Evolutionary conservation across 495 filamentous ascomycete species (phyloP).

Genomic region (Aspergillus kassunensis): DNA sequence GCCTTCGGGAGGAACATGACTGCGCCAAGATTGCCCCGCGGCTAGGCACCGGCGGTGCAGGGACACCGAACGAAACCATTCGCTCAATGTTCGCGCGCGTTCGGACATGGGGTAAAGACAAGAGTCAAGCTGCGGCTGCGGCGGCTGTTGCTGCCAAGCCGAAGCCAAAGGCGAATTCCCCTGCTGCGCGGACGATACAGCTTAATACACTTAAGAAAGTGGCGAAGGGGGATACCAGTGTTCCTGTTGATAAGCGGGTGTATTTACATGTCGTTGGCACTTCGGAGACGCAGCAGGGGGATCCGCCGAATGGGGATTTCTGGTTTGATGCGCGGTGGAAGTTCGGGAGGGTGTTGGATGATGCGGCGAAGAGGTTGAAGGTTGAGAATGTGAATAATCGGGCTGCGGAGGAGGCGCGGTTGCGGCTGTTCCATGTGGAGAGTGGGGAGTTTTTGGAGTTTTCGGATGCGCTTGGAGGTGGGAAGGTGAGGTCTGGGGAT

Average conservation of each 20-base stretch:
- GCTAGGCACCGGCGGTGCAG: slow-evolving; percentile 32
- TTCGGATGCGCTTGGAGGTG: slow-evolving; percentile 66
- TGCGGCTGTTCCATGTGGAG: slow-evolving; percentile 90
- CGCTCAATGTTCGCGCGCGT: slow-evolving; percentile 60
- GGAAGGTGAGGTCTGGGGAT: slow-evolving; percentile 69
- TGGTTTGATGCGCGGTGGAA: slow-evolving; percentile 85
- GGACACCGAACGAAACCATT: slow-evolving; percentile 40
- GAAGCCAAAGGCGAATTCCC: slow-evolving; percentile 56
- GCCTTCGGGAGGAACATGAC: slow-evolving; percentile 81
- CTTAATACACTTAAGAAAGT: slow-evolving; percentile 74
- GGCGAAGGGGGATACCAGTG: slow-evolving; percentile 82
- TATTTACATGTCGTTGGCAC: slow-evolving; percentile 77
- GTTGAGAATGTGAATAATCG: slow-evolving; percentile 89
- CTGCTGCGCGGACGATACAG: slow-evolving; percentile 56
- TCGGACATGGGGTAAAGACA: slow-evolving; percentile 63
- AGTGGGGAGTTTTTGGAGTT: slow-evolving; percentile 82
- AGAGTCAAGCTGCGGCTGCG: slow-evolving; percentile 43
- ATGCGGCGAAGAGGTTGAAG: slow-evolving; percentile 74
- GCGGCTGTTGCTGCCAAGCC: slow-evolving; percentile 29
- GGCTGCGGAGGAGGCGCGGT: slow-evolving; percentile 68
- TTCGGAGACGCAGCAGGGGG: slow-evolving; percentile 74
- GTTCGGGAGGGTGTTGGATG: slow-evolving; percentile 81
- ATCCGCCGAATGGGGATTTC: slow-evolving; percentile 73
- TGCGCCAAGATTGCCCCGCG: slow-evolving; percentile 71
- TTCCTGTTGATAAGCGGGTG: slow-evolving; percentile 73